Conservation (phyloP, 768 basidiomycete genomes). For the Naganishia onofrii region DNA sequence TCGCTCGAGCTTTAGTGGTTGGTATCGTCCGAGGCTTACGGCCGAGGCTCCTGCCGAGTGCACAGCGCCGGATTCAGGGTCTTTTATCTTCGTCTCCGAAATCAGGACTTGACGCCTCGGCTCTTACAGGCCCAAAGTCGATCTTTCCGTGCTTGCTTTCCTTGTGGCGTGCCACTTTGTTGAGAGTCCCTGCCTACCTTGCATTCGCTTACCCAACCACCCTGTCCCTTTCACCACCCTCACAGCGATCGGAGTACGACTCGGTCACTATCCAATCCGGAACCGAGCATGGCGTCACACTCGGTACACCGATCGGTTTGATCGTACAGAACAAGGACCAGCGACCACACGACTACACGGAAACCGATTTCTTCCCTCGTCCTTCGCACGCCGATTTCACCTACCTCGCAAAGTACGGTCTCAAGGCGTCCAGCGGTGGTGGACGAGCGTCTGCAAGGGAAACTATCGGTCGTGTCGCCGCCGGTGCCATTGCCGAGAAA, state of each 20-base stretch:
- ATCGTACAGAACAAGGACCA: slow-evolving; percentile 97
- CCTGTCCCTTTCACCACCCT: neutral
- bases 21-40: too few species aligned
- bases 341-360: slow-evolving; percentile 94
- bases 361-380: slow-evolving; percentile 94
- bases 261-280: slow-evolving; percentile 90
- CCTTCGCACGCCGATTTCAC: slow-evolving; percentile 98
- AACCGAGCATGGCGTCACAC: slow-evolving; percentile 84
- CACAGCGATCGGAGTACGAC: slow-evolving; percentile 90
- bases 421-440: slow-evolving; percentile 96
- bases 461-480: slow-evolving; percentile 97
- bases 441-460: slow-evolving; percentile 93
- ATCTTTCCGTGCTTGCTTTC: too few species aligned
- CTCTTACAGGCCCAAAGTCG: too few species aligned
- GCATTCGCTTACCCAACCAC: neutral
- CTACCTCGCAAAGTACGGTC: slow-evolving; percentile 92
- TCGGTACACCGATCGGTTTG: slow-evolving; percentile 96
- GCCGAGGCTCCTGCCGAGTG: too few species aligned
- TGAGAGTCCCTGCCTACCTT: neutral
- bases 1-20: too few species aligned
- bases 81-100: too few species aligned
- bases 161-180: neutral
- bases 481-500: slow-evolving; percentile 95
- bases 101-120: too few species aligned
- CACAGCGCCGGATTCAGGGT: too few species aligned